phyloP scores from a whole-genome alignment of 78 protist species.

The Guillardia theta region DNA sequence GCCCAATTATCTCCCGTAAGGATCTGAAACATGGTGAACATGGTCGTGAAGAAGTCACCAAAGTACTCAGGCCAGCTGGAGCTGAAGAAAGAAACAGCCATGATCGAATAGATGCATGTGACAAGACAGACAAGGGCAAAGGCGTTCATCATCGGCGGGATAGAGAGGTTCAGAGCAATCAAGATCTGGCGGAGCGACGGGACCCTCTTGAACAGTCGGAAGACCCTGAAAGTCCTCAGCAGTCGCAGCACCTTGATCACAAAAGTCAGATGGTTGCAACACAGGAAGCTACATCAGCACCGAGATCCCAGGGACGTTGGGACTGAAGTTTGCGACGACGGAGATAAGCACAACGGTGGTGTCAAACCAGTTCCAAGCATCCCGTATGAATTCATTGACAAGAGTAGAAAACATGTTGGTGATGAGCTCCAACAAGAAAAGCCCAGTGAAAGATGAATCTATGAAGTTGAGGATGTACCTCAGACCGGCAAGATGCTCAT shows the following conservation, averaged over 20 bases:
- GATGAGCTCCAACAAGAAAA: background rate
- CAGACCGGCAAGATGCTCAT: background rate
- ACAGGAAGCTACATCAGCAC: background rate
- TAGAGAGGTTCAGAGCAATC: background rate
- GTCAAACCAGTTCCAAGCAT: slow-evolving; percentile 24
- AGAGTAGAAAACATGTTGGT: background rate
- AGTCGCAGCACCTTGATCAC: background rate
- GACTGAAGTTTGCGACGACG: background rate
- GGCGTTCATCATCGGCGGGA: background rate
- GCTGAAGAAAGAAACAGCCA: background rate
- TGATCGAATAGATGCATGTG: background rate
- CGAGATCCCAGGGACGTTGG: background rate
- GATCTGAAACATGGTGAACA: slow-evolving; percentile 25
- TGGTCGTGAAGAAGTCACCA: background rate
- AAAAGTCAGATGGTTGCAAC: background rate
- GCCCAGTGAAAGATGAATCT: background rate
- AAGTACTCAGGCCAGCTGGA: background rate
- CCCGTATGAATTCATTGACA: background rate
- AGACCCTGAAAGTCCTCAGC: background rate
- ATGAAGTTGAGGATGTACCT: background rate
- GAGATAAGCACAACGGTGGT: background rate
- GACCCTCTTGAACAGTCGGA: slow-evolving; percentile 13
- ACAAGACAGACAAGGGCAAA: background rate
- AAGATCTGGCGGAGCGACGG: background rate
- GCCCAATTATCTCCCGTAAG: background rate